Percentiles rank a stretch among this genome's conserved stretches.
Conservation (phyloP, 306 rosid species). For the Pueraria montana region DNA sequence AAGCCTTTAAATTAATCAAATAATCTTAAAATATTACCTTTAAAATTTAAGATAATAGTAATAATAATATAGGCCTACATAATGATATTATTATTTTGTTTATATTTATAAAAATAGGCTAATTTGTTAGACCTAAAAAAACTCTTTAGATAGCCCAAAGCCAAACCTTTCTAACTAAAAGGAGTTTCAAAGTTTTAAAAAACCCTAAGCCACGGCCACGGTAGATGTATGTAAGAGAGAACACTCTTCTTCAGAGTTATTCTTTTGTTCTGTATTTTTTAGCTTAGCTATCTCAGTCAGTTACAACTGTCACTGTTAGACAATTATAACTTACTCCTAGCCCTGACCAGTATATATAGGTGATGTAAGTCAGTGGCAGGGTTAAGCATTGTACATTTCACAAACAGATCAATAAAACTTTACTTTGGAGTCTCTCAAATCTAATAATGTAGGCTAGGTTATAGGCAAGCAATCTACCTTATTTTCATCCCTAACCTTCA, state of each 20-base stretch:
- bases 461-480: background rate
- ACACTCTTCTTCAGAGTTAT: no score
- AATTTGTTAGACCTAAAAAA: background rate
- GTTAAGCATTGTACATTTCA: no score
- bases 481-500: background rate
- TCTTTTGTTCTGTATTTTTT: no score
- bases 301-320: no score
- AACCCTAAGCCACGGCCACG: background rate
- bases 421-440: no score
- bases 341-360: no score
- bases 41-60: background rate
- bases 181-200: background rate
- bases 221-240: background rate
- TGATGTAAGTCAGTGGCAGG: no score
- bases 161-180: background rate
- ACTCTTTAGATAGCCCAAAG: background rate
- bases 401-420: no score
- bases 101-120: background rate
- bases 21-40: background rate
- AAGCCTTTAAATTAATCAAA: background rate
- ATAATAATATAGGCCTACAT: background rate
- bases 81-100: background rate
- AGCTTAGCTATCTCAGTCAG: no score
- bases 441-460: no score
- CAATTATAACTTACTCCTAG: no score